phyloP scores from a whole-genome alignment of 228 moss, liverwort and hornwort species.

The Sphagnum fallax region DNA sequence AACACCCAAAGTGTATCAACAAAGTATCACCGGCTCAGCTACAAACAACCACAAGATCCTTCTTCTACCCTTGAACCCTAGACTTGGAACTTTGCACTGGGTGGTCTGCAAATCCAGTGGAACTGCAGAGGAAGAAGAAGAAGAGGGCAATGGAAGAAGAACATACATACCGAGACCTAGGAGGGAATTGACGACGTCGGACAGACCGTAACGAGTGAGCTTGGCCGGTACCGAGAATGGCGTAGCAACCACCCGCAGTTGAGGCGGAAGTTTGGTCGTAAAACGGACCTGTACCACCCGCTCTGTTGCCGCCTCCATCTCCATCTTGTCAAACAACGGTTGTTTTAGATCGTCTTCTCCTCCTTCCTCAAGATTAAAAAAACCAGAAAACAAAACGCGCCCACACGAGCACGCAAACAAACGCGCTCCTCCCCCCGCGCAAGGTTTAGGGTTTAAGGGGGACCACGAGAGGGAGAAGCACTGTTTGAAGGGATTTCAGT shows the following conservation, averaged over 20 bases:
- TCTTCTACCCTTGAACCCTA: too few species aligned
- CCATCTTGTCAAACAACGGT: background rate
- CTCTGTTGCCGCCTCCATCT: constrained; percentile 22
- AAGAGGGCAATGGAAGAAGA: background rate
- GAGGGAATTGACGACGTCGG: constrained; percentile 86
- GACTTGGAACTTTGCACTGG: too few species aligned
- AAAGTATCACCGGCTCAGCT: background rate
- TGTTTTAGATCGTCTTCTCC: too few species aligned
- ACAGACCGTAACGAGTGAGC: constrained; percentile 78
- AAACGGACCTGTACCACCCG: constrained; percentile 85
- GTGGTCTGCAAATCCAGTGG: background rate
- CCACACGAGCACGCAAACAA: too few species aligned
- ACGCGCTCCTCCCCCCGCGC: too few species aligned
- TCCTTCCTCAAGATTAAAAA: too few species aligned
- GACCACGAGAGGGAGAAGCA: too few species aligned
- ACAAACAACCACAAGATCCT: too few species aligned
- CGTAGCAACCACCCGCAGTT: constrained; percentile 59
- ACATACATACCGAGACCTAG: constrained; percentile 46
- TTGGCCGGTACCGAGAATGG: constrained; percentile 71
- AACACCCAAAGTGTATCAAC: background rate
- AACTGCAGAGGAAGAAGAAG: background rate
- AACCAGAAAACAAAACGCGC: too few species aligned
- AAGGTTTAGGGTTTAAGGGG: too few species aligned
- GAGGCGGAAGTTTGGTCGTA: constrained; percentile 56
- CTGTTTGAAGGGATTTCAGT: too few species aligned